A percentile compares a stretch with the other conserved stretches of the same genome.
phyloP scores from a whole-genome alignment of 2,329 filamentous ascomycete species.

The Hortaea werneckii region DNA sequence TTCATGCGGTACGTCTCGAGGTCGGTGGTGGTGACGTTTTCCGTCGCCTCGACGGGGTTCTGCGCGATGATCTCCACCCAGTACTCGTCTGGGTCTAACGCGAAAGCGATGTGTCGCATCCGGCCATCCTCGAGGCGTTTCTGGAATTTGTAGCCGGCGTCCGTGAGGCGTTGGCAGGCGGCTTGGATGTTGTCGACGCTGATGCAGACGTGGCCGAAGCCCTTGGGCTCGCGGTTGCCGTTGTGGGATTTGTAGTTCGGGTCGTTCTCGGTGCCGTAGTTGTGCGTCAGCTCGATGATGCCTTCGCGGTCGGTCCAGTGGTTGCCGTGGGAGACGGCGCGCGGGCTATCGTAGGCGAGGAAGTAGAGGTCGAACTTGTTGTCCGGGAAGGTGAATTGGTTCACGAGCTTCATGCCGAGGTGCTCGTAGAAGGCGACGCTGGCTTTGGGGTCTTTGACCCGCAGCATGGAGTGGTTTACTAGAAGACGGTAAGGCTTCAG shows the following conservation, averaged over 20 bases:
- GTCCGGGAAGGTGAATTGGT: conserved; percentile 72
- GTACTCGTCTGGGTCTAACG: conserved; percentile 44
- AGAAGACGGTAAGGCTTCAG: too few relatives aligned
- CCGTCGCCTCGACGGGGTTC: conserved; percentile 60
- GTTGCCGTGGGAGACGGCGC: conserved; percentile 62
- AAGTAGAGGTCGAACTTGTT: conserved; percentile 95
- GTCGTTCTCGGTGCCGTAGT: conserved; percentile 84
- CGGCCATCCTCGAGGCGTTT: conserved; percentile 85
- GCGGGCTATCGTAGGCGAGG: conserved; percentile 72
- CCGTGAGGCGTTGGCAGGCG: conserved; percentile 79
- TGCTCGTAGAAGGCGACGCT: conserved; percentile 87
- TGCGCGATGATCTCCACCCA: conserved; percentile 72
- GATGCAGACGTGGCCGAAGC: conserved; percentile 79
- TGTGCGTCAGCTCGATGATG: conserved; percentile 74
- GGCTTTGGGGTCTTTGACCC: conserved; percentile 85
- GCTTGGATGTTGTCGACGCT: conserved; percentile 53
- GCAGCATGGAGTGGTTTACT: conserved; percentile 47
- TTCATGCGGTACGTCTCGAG: conserved; percentile 62
- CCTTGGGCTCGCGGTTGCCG: conserved; percentile 83
- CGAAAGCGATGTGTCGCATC: conserved; percentile 85
- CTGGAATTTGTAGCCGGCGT: conserved; percentile 86
- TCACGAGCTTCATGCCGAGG: conserved; percentile 75
- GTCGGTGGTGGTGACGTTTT: conserved; percentile 63
- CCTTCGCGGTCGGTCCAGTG: conserved; percentile 65
- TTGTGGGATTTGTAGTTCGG: conserved; percentile 70